Conservation (phyloP, 2,329 filamentous ascomycete genomes). For the Pseudogymnoascus pannorum region DNA sequence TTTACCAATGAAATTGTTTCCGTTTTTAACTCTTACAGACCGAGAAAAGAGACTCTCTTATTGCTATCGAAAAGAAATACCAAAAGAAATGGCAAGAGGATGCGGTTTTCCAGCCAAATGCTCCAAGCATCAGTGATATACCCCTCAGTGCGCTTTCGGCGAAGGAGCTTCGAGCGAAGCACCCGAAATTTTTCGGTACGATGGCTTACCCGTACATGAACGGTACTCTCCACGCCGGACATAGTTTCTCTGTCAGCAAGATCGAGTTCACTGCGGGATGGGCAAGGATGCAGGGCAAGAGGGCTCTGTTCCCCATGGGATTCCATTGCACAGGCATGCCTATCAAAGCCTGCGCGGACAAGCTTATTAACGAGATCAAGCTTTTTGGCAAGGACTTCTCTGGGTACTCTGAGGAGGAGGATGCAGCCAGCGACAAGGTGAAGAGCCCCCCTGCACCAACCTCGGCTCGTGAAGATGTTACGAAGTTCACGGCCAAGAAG, state of each 20-base stretch:
- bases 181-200: conserved; percentile 86
- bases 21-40: conserved; percentile 43
- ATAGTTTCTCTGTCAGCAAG: conserved; percentile 87
- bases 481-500: conserved; percentile 90
- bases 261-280: conserved; percentile 87
- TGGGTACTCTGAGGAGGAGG: conserved; percentile 60
- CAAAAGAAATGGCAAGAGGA: conserved; percentile 75
- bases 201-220: conserved; percentile 81
- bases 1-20: conserved; percentile 11
- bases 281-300: conserved; percentile 83
- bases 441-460: conserved; percentile 50
- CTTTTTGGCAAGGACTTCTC: conserved; percentile 85
- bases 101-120: conserved; percentile 76
- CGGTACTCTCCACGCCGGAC: conserved; percentile 80
- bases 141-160: conserved; percentile 67
- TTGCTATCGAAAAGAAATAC: conserved; percentile 84
- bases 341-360: conserved; percentile 96
- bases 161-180: conserved; percentile 67
- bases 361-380: conserved; percentile 82
- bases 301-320: conserved; percentile 79
- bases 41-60: conserved; percentile 77
- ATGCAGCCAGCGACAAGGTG: conserved; percentile 43
- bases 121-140: conserved; percentile 70
- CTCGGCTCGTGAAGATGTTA: conserved; percentile 70
- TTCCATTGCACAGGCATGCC: conserved; percentile 98